Conservation (phyloP, 257 asterid genomes). For the Nicotiana undulata region DNA sequence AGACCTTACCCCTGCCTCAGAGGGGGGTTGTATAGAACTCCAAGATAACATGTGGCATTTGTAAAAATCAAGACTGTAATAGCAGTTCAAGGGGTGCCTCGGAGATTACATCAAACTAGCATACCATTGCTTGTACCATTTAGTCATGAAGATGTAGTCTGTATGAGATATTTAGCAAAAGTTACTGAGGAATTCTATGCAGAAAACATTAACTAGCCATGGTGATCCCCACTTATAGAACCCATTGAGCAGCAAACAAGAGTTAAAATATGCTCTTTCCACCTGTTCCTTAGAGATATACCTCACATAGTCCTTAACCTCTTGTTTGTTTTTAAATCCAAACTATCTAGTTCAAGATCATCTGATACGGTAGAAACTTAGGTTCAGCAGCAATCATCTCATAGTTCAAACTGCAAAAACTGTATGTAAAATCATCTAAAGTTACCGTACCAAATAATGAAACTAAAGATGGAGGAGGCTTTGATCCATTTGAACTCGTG, state of each 20-base stretch:
- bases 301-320: background rate
- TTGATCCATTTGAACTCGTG: conserved; percentile 37
- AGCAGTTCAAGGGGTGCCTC: no score
- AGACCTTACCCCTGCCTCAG: no score
- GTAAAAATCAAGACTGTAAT: no score
- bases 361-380: background rate
- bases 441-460: conserved; percentile 57
- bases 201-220: background rate
- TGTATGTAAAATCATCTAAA: background rate
- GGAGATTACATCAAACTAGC: no score
- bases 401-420: background rate
- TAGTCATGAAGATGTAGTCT: background rate
- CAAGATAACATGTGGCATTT: background rate
- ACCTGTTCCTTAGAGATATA: background rate
- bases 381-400: background rate
- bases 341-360: background rate
- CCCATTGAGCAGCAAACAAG: background rate
- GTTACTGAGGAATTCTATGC: background rate
- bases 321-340: background rate
- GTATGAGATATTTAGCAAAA: background rate
- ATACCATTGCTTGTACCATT: background rate
- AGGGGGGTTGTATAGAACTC: no score
- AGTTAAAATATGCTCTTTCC: background rate
- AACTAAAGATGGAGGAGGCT: conserved; percentile 64
- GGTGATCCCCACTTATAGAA: background rate